A percentile compares a stretch with the other conserved stretches of the same genome.
These are phyloP conservation scores for Backusella luteola DNA, from an alignment of 192 early-diverging fungal species.

Conservation along the genomic window DNA sequence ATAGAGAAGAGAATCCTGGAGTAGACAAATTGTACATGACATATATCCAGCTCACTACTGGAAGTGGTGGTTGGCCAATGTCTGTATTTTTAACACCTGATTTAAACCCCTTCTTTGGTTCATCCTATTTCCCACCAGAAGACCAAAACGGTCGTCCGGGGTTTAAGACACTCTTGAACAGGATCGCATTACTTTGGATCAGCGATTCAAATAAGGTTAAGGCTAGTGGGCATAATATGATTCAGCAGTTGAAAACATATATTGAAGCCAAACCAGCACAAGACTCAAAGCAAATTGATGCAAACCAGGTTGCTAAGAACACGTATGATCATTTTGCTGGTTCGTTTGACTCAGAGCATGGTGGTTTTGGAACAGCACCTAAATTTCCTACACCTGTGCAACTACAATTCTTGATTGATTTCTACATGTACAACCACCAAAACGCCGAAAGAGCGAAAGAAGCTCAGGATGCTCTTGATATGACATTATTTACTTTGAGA, in stretches of 20 bases:
- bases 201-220: slow-evolving; percentile 34
- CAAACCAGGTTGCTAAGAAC: slow-evolving; percentile 23
- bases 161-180: slow-evolving; percentile 33
- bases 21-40: slow-evolving; percentile 69
- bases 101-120: slow-evolving; percentile 45
- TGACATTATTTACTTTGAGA: slow-evolving; percentile 43
- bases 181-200: slow-evolving; percentile 42
- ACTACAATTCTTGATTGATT: slow-evolving; percentile 54
- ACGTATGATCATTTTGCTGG: slow-evolving; percentile 38
- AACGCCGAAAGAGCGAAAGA: slow-evolving; percentile 3
- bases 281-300: neutral
- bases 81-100: slow-evolving; percentile 59
- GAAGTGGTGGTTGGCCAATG: slow-evolving; percentile 74
- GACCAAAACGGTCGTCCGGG: slow-evolving; percentile 39
- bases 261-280: slow-evolving; percentile 6
- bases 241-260: slow-evolving; percentile 38
- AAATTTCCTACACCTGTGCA: slow-evolving; percentile 63
- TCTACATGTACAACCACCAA: slow-evolving; percentile 29
- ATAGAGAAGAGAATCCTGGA: slow-evolving; percentile 58
- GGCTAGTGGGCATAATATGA: slow-evolving; percentile 34
- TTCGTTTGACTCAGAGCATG: slow-evolving; percentile 44
- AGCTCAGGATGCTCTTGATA: slow-evolving; percentile 34
- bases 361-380: slow-evolving; percentile 59
- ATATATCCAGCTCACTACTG: slow-evolving; percentile 56
- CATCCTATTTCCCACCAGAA: slow-evolving; percentile 45